phyloP scores from a whole-genome alignment of 106 monocot species.

The Dioscorea alata region DNA sequence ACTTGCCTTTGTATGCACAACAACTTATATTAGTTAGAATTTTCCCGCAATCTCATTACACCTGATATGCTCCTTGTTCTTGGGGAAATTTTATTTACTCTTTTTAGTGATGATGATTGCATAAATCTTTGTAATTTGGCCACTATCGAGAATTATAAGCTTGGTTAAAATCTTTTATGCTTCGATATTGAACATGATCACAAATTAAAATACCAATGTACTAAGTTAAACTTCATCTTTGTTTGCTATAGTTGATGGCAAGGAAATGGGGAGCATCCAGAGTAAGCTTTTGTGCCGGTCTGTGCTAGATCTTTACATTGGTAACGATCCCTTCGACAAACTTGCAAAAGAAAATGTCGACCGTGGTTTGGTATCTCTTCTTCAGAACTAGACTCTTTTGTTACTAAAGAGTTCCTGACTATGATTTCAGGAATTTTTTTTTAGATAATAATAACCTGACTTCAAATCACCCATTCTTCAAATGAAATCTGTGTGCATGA shows the following conservation, averaged over 20 bases:
- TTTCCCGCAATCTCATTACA: too few species aligned
- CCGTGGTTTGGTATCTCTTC: constrained; percentile 38
- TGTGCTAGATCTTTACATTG: constrained; percentile 86
- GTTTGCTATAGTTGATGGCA: constrained; percentile 59
- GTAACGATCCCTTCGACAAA: constrained; percentile 76
- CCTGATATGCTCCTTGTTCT: too few species aligned
- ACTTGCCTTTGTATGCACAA: too few species aligned
- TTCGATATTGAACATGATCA: neutral
- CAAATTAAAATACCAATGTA: neutral
- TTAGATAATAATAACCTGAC: too few species aligned
- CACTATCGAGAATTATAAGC: neutral
- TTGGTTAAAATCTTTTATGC: neutral
- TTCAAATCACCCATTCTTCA: too few species aligned
- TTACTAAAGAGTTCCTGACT: too few species aligned
- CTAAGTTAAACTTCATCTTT: neutral
- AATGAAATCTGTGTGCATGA: too few species aligned
- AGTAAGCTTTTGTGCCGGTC: constrained; percentile 87
- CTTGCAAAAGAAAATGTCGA: constrained; percentile 62
- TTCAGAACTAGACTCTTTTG: constrained; percentile 22
- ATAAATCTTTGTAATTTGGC: too few species aligned
- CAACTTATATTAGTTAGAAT: too few species aligned
- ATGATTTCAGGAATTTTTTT: too few species aligned
- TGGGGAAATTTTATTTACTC: too few species aligned
- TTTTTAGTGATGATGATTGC: too few species aligned
- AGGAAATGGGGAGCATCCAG: constrained; percentile 76